These are phyloP conservation scores for Hymenoscyphus linearis DNA, from an alignment of 2,329 filamentous ascomycete species.

Conservation along the genomic window DNA sequence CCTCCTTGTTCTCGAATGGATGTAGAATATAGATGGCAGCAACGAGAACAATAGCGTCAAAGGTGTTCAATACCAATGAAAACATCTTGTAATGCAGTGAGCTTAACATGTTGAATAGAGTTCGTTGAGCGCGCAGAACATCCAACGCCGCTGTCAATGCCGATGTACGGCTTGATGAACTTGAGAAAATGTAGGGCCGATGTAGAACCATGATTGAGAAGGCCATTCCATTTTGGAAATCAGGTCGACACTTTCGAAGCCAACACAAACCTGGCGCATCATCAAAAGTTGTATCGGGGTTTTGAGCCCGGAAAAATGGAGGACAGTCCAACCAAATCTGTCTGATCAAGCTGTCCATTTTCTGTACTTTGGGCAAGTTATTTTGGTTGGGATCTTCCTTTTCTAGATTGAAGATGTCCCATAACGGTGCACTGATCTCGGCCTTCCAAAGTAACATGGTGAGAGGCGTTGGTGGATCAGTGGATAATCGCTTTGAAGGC, in stretches of 20 bases:
- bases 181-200: constrained; percentile 57
- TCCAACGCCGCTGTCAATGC: constrained; percentile 51
- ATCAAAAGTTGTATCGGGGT: constrained; percentile 55
- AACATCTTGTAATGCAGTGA: constrained; percentile 49
- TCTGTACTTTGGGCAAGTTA: constrained; percentile 49
- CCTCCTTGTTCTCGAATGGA: constrained; percentile 47
- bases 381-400: constrained; percentile 50
- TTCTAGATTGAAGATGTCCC: constrained; percentile 47
- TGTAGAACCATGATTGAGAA: constrained; percentile 57
- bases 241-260: constrained; percentile 44
- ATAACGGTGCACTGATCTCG: constrained; percentile 43
- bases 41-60: constrained; percentile 58
- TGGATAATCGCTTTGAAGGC: constrained; percentile 39
- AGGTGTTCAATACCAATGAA: constrained; percentile 56
- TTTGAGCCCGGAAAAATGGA: constrained; percentile 47
- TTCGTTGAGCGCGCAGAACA: constrained; percentile 52
- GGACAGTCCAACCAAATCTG: constrained; percentile 46
- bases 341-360: constrained; percentile 46
- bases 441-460: constrained; percentile 49
- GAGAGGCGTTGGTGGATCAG: constrained; percentile 51
- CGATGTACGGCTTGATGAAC: constrained; percentile 46
- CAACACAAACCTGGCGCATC: constrained; percentile 47
- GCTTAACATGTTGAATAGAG: constrained; percentile 41
- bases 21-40: constrained; percentile 58
- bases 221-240: constrained; percentile 42